Conservation (phyloP, 2,329 filamentous ascomycete species). For the Aspergillus quadrilineatus region DNA sequence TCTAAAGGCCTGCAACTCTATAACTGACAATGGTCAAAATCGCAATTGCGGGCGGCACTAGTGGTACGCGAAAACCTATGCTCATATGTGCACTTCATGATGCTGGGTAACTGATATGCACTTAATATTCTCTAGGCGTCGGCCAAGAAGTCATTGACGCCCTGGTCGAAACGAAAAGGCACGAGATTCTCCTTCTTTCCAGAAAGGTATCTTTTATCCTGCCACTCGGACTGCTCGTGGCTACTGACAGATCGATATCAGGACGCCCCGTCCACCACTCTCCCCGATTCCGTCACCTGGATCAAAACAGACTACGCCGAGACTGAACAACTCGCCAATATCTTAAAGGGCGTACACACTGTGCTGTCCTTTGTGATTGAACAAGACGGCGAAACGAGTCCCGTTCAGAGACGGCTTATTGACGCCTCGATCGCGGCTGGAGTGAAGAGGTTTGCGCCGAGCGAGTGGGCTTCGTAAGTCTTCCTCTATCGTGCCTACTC, state of each 20-base stretch:
- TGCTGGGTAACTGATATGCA: no score
- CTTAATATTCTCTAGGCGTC: background rate
- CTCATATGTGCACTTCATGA: no score
- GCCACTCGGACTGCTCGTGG: background rate
- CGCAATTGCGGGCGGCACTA: constrained; percentile 5
- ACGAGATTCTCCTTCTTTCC: constrained; percentile 6
- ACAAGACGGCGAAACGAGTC: background rate
- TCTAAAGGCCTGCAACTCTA: background rate
- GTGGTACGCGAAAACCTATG: background rate
- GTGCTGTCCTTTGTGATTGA: constrained; percentile 9
- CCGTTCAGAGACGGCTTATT: constrained; percentile 6
- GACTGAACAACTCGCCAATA: background rate
- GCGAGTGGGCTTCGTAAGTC: constrained; percentile 11
- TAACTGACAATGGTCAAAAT: constrained; percentile 10
- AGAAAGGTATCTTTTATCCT: background rate
- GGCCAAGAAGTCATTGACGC: constrained; percentile 10
- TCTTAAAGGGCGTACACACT: constrained; percentile 8
- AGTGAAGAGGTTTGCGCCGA: constrained; percentile 14
- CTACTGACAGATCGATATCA: background rate
- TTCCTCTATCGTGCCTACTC: no score
- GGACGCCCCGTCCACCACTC: background rate
- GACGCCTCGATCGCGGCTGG: constrained; percentile 7
- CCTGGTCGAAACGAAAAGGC: constrained; percentile 7
- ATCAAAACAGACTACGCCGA: constrained; percentile 4
- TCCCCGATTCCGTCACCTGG: background rate